Conservation (phyloP, 345 rosid species). For the Brassica incana region DNA sequence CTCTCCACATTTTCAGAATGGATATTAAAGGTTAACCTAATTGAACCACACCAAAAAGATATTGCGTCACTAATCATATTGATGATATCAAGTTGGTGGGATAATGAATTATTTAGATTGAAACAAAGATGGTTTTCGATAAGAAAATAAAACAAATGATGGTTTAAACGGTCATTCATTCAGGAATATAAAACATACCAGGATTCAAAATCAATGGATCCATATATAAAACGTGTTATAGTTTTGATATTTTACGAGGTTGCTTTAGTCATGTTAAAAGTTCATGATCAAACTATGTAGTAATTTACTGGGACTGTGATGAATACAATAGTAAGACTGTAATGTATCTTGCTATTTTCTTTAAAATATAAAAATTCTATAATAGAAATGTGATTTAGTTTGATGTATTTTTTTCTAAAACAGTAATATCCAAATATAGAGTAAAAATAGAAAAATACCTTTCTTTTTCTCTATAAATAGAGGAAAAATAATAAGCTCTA, state of each 20-base stretch:
- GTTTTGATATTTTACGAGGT: not conserved
- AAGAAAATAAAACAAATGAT: not conserved
- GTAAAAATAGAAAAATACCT: no score
- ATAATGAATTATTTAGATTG: not conserved
- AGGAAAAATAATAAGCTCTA: no score
- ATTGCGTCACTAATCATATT: slow-evolving; percentile 22
- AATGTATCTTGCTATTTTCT: not conserved
- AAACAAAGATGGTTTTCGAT: not conserved
- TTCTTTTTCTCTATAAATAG: no score
- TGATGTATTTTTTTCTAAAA: no score
- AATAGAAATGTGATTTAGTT: no score
- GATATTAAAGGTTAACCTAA: slow-evolving; percentile 8
- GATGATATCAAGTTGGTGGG: slow-evolving; percentile 9
- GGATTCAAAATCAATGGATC: not conserved
- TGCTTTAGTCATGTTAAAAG: not conserved
- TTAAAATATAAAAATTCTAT: no score
- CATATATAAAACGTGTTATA: not conserved
- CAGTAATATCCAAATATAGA: no score
- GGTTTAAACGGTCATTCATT: not conserved
- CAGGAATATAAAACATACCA: not conserved
- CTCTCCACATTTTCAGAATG: not conserved
- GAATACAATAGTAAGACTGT: not conserved
- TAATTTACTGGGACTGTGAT: not conserved
- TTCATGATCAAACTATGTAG: not conserved
- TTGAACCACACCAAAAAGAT: slow-evolving; percentile 20